These are phyloP conservation scores for Phytophthora syringae DNA, from an alignment of 352 stramenopile genomes.

Conservation along the genomic window DNA sequence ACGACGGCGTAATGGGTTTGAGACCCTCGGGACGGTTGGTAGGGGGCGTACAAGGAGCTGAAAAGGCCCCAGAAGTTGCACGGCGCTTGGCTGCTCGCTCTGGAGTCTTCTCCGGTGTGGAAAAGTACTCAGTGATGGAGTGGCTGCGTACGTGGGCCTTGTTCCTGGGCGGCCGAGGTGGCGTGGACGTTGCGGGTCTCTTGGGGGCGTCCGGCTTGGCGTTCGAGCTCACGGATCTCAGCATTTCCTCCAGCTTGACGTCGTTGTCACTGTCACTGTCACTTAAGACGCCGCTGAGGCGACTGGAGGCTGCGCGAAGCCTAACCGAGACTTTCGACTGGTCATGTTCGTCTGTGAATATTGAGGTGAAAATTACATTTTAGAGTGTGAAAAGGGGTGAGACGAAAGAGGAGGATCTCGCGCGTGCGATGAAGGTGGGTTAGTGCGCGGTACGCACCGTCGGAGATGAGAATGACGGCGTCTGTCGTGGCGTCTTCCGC, in stretches of 20 bases:
- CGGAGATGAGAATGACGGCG: slow-evolving; percentile 58
- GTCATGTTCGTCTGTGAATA: slow-evolving; percentile 31
- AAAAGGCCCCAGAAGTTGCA: slow-evolving; percentile 18
- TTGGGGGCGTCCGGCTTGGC: slow-evolving; percentile 12
- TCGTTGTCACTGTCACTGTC: slow-evolving; percentile 44
- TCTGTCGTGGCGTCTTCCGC: slow-evolving; percentile 16
- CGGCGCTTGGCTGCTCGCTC: slow-evolving; percentile 44
- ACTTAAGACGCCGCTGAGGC: slow-evolving; percentile 30
- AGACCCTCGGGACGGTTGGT: slow-evolving; percentile 21
- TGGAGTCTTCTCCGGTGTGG: slow-evolving; percentile 20
- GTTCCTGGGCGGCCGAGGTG: slow-evolving; percentile 3
- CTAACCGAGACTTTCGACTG: background rate
- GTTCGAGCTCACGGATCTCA: slow-evolving; percentile 17
- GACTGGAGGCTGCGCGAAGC: slow-evolving; percentile 10
- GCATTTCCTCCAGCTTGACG: slow-evolving; percentile 38
- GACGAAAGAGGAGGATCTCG: background rate
- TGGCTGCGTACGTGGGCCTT: slow-evolving; percentile 28
- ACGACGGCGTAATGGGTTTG: slow-evolving; percentile 74
- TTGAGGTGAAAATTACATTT: background rate
- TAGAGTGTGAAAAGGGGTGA: slow-evolving; percentile 3
- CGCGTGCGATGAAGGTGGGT: background rate
- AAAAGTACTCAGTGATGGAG: slow-evolving; percentile 30
- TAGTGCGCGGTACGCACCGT: slow-evolving; percentile 32
- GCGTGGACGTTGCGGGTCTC: slow-evolving; percentile 5
- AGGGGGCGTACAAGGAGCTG: slow-evolving; percentile 22